Evolutionary conservation across 2,329 filamentous ascomycete species (phyloP), one percentile per base, ranked within the genome.

Genomic region (Diaporthe destruens): DNA sequence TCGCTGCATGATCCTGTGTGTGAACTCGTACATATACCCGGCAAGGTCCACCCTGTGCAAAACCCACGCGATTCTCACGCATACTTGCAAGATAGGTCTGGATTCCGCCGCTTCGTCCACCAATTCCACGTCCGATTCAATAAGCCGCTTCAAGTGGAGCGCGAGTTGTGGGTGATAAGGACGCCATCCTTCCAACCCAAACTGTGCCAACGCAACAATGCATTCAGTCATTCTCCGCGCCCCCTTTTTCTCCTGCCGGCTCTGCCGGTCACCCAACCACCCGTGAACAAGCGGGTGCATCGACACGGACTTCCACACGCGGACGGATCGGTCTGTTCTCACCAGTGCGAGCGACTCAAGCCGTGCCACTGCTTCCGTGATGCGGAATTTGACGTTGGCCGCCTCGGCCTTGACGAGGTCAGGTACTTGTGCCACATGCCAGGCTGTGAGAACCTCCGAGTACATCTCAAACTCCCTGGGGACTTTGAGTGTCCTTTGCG

Each of bases 121-220:
- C 42, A 63, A 23, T 9, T 34, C 42, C 18, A 1, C 9, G 16
- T 63, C 57, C 1, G 57, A 34, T n/a, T 32, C 57, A n/a, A 63
- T 2, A 18, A 63, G 6, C 42, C 4, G 4, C 42, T n/a, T 32
- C 25, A 63, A 23, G 18, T 63, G 57, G 2, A 25, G 18, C 8
- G 4, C 3, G 1, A 63, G 16, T 16, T n/a, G 25, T 7, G 2
- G 18, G 5, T 63, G 2, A 29, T 63, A 47, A 1, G 16, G 57
- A 5, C 25, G 25, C 57, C 57, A 61, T 2, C 0, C 0, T 0
- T 0, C 0, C 2, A 44, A 16, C 8, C 2, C 20, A 0, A 2
- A 49, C 0, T 20, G 0, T 25, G 56, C 11, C 2, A 63, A 25
- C 1, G 9, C 57, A 16, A 63, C 57, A n/a, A 49, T 8, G 25